Conservation (phyloP, 257 asterid genomes). For the Solanum piurae region DNA sequence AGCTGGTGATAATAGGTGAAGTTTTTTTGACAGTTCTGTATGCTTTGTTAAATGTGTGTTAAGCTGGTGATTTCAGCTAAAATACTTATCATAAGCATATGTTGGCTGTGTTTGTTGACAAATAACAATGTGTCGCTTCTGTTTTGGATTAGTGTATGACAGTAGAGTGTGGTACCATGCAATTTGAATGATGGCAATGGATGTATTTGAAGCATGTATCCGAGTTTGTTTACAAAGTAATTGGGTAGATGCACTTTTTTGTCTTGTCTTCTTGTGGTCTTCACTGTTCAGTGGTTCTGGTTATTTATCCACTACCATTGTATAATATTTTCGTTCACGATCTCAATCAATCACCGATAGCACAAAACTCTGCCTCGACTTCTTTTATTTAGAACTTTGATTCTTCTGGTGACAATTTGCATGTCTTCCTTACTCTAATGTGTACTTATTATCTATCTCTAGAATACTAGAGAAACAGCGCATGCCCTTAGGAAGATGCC, state of each 20-base stretch:
- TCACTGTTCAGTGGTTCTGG: neutral
- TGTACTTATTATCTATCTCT: neutral
- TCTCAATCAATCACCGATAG: neutral
- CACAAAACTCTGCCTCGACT: neutral
- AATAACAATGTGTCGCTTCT: neutral
- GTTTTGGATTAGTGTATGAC: neutral
- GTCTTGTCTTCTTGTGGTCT: neutral
- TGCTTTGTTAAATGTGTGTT: neutral
- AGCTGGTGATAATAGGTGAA: neutral
- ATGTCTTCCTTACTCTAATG: neutral
- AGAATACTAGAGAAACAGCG: slow-evolving; percentile 89
- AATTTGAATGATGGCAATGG: neutral
- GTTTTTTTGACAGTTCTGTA: neutral
- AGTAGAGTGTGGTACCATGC: neutral
- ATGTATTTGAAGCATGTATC: neutral
- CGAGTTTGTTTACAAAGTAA: neutral
- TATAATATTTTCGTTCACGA: neutral
- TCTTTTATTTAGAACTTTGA: neutral
- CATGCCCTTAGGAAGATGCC: slow-evolving; percentile 73
- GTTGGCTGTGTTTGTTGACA: neutral
- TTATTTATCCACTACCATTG: neutral
- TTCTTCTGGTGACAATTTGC: neutral
- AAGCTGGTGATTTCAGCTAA: neutral
- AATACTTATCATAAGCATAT: neutral
- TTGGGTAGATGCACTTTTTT: neutral